Evolutionary conservation across 306 rosid species (phyloP).

Genomic region (Betula pendula): DNA sequence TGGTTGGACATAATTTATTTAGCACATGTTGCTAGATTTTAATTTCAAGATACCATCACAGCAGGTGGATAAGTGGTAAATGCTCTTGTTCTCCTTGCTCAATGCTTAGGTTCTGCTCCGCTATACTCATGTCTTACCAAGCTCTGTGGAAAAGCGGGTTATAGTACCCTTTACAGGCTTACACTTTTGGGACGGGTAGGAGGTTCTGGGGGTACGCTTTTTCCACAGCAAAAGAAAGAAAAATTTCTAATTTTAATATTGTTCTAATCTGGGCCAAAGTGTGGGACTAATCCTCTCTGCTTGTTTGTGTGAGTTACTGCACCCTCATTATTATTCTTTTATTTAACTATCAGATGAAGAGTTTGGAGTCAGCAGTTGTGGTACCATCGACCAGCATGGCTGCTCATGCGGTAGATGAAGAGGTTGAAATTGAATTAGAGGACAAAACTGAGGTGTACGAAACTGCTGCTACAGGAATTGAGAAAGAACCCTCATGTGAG

Average conservation of each 20-base stretch:
- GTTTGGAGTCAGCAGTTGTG: constrained; percentile 43
- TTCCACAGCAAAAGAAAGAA: neutral
- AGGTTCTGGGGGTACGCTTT: neutral
- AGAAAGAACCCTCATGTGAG: constrained; percentile 42
- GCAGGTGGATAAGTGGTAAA: neutral
- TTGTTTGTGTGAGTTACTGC: neutral
- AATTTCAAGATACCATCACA: neutral
- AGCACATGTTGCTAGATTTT: neutral
- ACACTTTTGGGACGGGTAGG: neutral
- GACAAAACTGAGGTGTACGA: constrained; percentile 35
- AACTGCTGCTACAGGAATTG: constrained; percentile 38
- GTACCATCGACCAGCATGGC: constrained; percentile 82
- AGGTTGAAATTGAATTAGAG: constrained; percentile 67
- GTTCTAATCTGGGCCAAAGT: neutral
- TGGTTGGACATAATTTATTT: neutral
- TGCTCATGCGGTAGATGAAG: constrained; percentile 76
- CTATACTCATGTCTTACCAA: neutral
- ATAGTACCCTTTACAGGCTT: neutral
- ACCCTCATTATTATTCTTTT: neutral
- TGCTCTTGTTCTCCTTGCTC: neutral
- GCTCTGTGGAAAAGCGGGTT: neutral
- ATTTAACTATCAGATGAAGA: constrained; percentile 49
- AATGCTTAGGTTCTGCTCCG: neutral
- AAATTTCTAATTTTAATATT: neutral
- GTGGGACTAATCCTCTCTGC: constrained; percentile 1